These are phyloP conservation scores for Cyclotella choctawhatcheeana DNA, from an alignment of 108 stramenopile species.

Conservation along the genomic window DNA sequence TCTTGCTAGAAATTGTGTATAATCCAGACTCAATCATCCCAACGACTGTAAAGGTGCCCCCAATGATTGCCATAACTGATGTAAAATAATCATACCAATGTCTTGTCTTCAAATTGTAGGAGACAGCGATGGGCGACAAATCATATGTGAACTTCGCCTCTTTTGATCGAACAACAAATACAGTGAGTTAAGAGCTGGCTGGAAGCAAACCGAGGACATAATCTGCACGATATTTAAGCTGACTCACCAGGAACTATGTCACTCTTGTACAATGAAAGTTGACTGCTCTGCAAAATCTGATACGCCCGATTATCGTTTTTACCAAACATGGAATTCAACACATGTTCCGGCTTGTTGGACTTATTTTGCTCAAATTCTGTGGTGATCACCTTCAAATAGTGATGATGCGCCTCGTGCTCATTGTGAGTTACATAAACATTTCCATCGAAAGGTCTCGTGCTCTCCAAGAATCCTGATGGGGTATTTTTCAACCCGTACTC, in stretches of 20 bases:
- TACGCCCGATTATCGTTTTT: constrained; percentile 50
- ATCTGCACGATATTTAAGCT: too few species aligned
- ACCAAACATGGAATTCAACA: constrained; percentile 11
- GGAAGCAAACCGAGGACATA: background rate
- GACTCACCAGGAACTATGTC: constrained; percentile 67
- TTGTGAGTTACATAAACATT: constrained; percentile 81
- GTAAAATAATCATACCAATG: constrained; percentile 97
- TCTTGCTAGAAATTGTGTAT: constrained; percentile 46
- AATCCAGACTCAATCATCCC: constrained; percentile 88
- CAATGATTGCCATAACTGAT: constrained; percentile 94
- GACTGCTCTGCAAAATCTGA: constrained; percentile 82
- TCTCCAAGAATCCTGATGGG: constrained; percentile 55
- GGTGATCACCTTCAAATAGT: constrained; percentile 95
- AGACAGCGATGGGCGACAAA: constrained; percentile 90
- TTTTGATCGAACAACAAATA: background rate
- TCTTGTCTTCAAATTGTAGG: constrained; percentile 55
- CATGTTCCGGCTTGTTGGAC: background rate
- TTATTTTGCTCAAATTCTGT: constrained; percentile 64
- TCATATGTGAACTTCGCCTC: constrained; percentile 93
- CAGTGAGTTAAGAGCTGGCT: background rate
- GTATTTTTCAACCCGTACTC: constrained; percentile 49
- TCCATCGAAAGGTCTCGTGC: constrained; percentile 81
- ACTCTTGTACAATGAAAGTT: constrained; percentile 72
- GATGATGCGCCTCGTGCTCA: constrained; percentile 94
- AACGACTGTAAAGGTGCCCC: constrained; percentile 96